Conservation (phyloP, 129 eudicot species). For the Kitagawia praeruptora region DNA sequence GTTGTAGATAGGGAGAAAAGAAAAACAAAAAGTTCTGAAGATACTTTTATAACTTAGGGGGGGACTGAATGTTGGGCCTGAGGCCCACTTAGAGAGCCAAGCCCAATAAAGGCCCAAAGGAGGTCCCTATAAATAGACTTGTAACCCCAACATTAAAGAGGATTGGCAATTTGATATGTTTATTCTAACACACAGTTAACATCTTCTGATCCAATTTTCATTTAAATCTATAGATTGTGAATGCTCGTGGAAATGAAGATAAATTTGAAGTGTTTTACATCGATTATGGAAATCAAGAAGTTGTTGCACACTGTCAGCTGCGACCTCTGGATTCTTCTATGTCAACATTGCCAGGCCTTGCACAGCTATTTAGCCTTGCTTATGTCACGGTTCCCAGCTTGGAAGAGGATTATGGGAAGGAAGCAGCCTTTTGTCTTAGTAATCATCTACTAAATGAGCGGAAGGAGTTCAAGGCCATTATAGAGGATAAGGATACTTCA, state of each 20-base stretch:
- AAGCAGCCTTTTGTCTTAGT: constrained; percentile 63
- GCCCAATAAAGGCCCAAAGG: too few relatives aligned
- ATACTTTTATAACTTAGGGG: too few relatives aligned
- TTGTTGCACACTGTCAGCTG: constrained; percentile 51
- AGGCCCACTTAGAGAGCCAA: too few relatives aligned
- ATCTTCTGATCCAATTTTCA: not conserved
- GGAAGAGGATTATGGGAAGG: constrained; percentile 89
- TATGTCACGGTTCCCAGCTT: constrained; percentile 64
- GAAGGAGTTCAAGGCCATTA: constrained; percentile 64
- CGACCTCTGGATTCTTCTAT: constrained; percentile 71
- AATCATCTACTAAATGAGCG: constrained; percentile 41
- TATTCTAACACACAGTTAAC: too few relatives aligned
- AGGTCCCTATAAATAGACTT: too few relatives aligned
- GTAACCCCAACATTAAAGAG: too few relatives aligned
- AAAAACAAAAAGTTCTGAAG: too few relatives aligned
- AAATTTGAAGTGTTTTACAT: constrained; percentile 81
- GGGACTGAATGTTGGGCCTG: too few relatives aligned
- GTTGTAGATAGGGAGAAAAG: too few relatives aligned
- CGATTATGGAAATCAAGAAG: constrained; percentile 90
- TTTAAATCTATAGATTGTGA: constrained; percentile 46
- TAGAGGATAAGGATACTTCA: constrained; percentile 71
- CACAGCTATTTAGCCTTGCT: constrained; percentile 87
- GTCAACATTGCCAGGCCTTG: constrained; percentile 61
- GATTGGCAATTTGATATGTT: too few relatives aligned
- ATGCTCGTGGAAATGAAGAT: constrained; percentile 69